Evolutionary conservation across 345 rosid species (phyloP).

Genomic region (Citrus maxima): DNA sequence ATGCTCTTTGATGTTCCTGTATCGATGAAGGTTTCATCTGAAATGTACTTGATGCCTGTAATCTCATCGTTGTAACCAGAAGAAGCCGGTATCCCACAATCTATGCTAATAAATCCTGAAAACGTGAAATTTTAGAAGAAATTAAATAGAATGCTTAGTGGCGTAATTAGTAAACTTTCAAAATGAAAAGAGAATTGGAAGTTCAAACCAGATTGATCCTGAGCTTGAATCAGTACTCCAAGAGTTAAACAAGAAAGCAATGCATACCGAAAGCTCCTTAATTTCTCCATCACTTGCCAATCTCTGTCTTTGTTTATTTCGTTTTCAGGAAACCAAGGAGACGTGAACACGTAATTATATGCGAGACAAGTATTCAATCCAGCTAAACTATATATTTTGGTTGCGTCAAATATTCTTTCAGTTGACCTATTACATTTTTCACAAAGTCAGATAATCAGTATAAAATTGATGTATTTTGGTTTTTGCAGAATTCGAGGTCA

Average conservation of each 20-base stretch:
- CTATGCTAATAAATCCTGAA: conserved; percentile 5
- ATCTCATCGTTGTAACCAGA: background rate
- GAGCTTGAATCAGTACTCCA: background rate
- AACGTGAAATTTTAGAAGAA: background rate
- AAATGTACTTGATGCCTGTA: background rate
- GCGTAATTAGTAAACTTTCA: too few relatives aligned
- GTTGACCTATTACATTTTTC: too few relatives aligned
- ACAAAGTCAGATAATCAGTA: too few relatives aligned
- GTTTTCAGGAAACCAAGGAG: background rate
- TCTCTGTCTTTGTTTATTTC: background rate
- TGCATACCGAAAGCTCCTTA: background rate
- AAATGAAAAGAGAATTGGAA: background rate
- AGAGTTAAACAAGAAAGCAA: background rate
- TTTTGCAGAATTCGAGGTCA: too few relatives aligned
- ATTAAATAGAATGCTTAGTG: background rate
- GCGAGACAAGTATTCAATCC: too few relatives aligned
- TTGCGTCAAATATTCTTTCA: too few relatives aligned
- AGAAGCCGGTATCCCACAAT: background rate
- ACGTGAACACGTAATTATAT: too few relatives aligned
- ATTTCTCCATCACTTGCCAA: background rate
- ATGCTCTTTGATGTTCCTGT: background rate
- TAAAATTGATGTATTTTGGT: too few relatives aligned
- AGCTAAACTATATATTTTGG: too few relatives aligned
- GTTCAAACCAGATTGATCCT: conserved; percentile 11
- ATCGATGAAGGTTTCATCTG: background rate